Conservation (phyloP, 257 asterid species). For the Linaria vulgaris region DNA sequence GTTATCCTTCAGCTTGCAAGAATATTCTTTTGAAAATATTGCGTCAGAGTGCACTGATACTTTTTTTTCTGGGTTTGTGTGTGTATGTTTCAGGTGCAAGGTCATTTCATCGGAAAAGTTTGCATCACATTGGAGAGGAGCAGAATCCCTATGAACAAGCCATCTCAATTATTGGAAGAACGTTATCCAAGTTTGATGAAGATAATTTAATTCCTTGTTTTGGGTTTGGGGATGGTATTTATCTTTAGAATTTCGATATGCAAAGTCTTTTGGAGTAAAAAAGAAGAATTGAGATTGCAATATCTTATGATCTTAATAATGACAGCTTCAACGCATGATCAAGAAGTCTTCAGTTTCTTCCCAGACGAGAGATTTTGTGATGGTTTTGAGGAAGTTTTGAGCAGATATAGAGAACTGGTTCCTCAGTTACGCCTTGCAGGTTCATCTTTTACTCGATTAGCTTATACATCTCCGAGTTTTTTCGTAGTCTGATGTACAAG, state of each 20-base stretch:
- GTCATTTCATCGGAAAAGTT: not conserved
- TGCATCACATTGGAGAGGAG: not conserved
- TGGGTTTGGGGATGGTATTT: not conserved
- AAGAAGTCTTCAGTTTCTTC: conserved; percentile 12
- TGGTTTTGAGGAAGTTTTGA: not conserved
- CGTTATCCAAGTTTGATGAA: not conserved
- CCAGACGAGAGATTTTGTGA: not conserved
- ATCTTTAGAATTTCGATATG: not conserved
- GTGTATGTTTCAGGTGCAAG: not conserved
- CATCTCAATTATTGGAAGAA: not conserved
- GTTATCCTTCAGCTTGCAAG: too few species aligned
- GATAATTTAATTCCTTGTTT: not conserved
- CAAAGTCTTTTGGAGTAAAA: not conserved
- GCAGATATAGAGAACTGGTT: not conserved
- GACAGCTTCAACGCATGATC: conserved; percentile 18
- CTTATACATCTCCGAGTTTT: not conserved
- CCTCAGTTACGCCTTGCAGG: not conserved
- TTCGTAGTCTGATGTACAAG: not conserved
- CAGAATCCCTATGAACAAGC: not conserved
- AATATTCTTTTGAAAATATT: too few species aligned
- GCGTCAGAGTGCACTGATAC: too few species aligned
- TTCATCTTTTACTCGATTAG: not conserved
- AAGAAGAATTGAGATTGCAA: not conserved
- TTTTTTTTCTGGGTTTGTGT: too few species aligned
- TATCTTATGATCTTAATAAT: not conserved